Conservation (phyloP, 129 eudicot genomes). For the Flaveria trinervia region DNA sequence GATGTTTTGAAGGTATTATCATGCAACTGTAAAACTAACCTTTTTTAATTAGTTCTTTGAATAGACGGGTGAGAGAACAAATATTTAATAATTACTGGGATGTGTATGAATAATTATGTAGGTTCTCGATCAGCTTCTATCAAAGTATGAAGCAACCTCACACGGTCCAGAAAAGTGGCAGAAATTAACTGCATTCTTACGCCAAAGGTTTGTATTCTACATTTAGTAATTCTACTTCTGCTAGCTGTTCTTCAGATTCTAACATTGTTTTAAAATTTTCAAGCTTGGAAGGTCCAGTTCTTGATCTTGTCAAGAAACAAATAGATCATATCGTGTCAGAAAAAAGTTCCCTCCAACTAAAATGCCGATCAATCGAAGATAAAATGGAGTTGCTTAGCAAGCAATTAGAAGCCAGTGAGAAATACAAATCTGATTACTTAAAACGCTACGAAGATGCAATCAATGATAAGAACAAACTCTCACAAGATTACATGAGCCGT, state of each 20-base stretch:
- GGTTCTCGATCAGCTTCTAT: constrained; percentile 81
- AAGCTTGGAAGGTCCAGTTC: constrained; percentile 94
- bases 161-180: constrained; percentile 94
- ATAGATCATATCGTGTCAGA: constrained; percentile 64
- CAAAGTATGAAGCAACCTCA: constrained; percentile 77
- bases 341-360: constrained; percentile 63
- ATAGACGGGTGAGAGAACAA: background rate
- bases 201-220: constrained; percentile 62
- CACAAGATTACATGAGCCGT: constrained; percentile 76
- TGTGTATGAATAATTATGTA: constrained; percentile 31
- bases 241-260: background rate
- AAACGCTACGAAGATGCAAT: constrained; percentile 93
- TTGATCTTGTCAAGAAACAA: constrained; percentile 83
- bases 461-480: constrained; percentile 67
- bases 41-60: background rate
- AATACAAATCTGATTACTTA: constrained; percentile 75
- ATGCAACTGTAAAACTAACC: background rate
- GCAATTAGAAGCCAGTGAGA: constrained; percentile 86
- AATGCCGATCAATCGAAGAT: constrained; percentile 75
- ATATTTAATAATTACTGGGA: background rate
- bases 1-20: constrained; percentile 66
- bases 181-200: constrained; percentile 66
- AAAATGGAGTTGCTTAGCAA: constrained; percentile 67
- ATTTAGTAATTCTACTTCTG: background rate
- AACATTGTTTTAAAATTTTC: background rate